phyloP scores from a whole-genome alignment of 176 grass and related monocot species.

The Zea luxurians region DNA sequence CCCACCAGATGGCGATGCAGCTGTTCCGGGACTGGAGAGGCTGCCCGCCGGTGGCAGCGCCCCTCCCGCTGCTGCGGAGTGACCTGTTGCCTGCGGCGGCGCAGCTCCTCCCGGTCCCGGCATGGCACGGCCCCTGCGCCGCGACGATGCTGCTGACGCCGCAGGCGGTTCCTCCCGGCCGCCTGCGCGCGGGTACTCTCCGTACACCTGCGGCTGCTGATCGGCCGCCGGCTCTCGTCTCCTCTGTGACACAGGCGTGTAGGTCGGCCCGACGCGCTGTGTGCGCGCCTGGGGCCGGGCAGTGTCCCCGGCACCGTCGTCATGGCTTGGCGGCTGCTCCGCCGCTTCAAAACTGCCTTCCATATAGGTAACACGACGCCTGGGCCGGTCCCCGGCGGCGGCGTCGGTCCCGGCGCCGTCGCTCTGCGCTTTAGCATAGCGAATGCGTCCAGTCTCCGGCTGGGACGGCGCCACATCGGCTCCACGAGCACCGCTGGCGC shows the following conservation, averaged over 20 bases:
- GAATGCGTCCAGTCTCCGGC: neutral
- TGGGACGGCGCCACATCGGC: neutral
- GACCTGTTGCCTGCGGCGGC: neutral
- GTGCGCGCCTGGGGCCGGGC: neutral
- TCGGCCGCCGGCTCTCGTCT: neutral
- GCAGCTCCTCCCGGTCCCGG: neutral
- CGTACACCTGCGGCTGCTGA: neutral
- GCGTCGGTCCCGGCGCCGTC: neutral
- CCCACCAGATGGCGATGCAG: neutral
- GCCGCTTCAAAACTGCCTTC: neutral
- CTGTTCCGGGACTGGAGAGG: neutral
- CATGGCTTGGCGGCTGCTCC: neutral
- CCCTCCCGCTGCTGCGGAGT: neutral
- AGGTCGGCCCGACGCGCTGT: neutral
- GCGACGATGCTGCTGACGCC: too few species aligned
- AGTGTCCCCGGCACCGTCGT: neutral
- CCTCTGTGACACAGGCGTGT: neutral
- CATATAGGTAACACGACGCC: neutral
- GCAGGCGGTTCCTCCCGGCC: neutral
- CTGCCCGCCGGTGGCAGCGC: neutral
- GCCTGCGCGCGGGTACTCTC: neutral
- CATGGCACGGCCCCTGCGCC: neutral
- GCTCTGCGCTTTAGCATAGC: neutral
- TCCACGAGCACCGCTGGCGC: slow-evolving; percentile 8
- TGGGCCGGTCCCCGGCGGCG: too few species aligned